Evolutionary conservation across 805 yeast genomes (phyloP).

Genomic region (Hanseniaspora clermontiae): DNA sequence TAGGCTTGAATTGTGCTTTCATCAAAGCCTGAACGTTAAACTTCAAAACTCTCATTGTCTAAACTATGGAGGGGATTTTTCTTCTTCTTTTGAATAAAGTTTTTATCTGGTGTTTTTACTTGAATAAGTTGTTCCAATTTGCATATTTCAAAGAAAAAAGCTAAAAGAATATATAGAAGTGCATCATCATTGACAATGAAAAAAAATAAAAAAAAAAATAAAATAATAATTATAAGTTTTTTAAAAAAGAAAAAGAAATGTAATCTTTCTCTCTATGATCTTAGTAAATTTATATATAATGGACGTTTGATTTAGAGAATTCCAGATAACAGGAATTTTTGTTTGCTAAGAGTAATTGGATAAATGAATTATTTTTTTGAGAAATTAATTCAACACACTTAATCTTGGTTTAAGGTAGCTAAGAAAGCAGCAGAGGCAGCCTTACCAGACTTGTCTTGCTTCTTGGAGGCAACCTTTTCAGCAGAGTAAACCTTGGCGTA

Average conservation of each 20-base stretch:
- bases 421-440: constrained; percentile 64
- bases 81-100: background rate
- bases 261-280: background rate
- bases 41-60: background rate
- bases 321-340: background rate
- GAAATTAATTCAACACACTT: constrained; percentile 16
- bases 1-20: background rate
- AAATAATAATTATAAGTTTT: background rate
- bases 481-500: constrained; percentile 95
- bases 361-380: background rate
- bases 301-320: background rate
- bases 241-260: background rate
- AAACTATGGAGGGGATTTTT: background rate
- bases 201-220: background rate
- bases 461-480: constrained; percentile 76
- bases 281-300: background rate
- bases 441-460: constrained; percentile 51
- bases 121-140: too few species aligned
- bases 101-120: too few species aligned
- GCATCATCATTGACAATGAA: background rate
- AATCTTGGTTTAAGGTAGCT: constrained; percentile 53
- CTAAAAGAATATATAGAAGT: background rate
- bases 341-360: background rate
- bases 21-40: background rate
- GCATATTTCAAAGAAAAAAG: too few species aligned